phyloP scores from a whole-genome alignment of 768 basidiomycete species.

The Calocybe gangraenosa region DNA sequence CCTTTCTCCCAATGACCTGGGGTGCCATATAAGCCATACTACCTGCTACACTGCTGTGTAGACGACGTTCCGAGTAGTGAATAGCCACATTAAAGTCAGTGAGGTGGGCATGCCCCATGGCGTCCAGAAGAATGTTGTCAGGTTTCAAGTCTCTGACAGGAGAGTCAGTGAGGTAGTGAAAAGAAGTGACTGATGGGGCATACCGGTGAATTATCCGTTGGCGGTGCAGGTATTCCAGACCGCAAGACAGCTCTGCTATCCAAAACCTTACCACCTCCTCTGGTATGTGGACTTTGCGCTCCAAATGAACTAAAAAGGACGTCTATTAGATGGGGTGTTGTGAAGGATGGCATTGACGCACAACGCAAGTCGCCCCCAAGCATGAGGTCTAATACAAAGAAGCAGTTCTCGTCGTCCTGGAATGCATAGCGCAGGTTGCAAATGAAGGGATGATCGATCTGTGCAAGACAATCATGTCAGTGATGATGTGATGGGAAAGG shows the following conservation, averaged over 20 bases:
- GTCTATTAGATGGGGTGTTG: conserved; percentile 2
- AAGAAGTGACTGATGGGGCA: conserved; percentile 18
- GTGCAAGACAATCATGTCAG: conserved; percentile 3
- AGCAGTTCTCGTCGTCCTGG: conserved; percentile 96
- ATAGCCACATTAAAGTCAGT: conserved; percentile 99
- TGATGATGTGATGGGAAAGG: conserved; percentile 3
- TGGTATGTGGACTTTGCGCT: conserved; percentile 58
- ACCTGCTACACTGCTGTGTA: conserved; percentile 92
- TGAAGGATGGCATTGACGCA: conserved; percentile 36
- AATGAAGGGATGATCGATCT: conserved; percentile 88
- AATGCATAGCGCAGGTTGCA: conserved; percentile 94
- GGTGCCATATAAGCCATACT: conserved; percentile 99
- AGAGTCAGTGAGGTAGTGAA: conserved; percentile 8
- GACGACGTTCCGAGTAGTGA: conserved; percentile 86
- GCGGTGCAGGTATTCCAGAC: conserved; percentile 83
- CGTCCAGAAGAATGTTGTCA: conserved; percentile 93
- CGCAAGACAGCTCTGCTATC: conserved; percentile 83
- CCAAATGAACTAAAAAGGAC: conserved; percentile 68
- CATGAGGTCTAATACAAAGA: conserved; percentile 97
- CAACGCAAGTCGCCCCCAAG: conserved; percentile 90
- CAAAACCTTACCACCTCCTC: conserved; percentile 84
- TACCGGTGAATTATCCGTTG: conserved; percentile 95
- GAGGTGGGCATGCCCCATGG: conserved; percentile 91
- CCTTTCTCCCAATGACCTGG: conserved; percentile 87
- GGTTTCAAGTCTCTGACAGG: conserved; percentile 85